Base-by-base conservation (phyloP, 2,329 filamentous ascomycete species). In the Cordyceps cateniannulata region DNA sequence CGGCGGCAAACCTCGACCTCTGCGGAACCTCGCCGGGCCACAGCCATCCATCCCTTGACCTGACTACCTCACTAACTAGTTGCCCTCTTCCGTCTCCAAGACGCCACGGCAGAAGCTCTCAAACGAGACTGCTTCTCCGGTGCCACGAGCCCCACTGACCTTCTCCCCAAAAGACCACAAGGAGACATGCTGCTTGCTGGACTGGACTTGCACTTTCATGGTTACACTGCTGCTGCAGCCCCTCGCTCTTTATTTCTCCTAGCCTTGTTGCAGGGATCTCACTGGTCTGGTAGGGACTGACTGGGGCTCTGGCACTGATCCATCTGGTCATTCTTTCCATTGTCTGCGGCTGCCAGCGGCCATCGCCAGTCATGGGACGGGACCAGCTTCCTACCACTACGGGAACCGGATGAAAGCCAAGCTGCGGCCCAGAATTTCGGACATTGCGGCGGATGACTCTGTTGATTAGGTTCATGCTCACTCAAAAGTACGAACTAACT, bases 31-130 rank as follows among this genome's bases (percentile, higher is more conserved):
- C 57, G 40, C 49, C 57, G 40, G 7, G 57, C 27, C 38, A 29
- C 45, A 18, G 29, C 35, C 55, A 18, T 42, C 29, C 48, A n/a
- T n/a, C n/a, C n/a, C n/a, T n/a, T n/a, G 14, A 35, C 2, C 32
- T 12, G 3, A 35, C 32, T 10, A 35, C 10, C 32, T 35, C 32
- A 35, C 14, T 35, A 35, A 35, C 32, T 35, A n/a, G n/a, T 27
- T 45, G 12, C 35, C 49, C 20, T 12, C 49, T 44, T 53, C 48
- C 57, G 48, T 59, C 57, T 59, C 57, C 40, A 59, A 60, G 47
- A 61, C 51, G 59, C 59, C 51, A 61, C 59, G 59, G 51, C 59
- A 56, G 52, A 56, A 56, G 35, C 44, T 44, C 58, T 61, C 59
- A 61, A 61, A 61, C 59, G 25, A 61, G 59, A 50, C 45, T 56